Base-by-base conservation (phyloP, 2,329 filamentous ascomycete genomes). In the Hypoxylon sp. region DNA sequence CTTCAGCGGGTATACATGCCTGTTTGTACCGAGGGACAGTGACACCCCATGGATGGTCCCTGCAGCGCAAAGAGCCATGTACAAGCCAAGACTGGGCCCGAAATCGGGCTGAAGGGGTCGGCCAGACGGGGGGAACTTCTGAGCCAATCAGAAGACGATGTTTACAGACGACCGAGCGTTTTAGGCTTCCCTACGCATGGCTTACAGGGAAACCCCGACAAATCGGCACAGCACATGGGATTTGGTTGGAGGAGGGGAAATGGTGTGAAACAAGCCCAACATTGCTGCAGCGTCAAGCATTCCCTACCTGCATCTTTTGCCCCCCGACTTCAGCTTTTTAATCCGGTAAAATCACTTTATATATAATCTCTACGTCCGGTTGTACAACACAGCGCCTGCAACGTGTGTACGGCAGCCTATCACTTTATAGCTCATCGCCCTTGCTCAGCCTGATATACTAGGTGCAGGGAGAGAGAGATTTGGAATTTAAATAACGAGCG, bases 101-200 rank as follows among this genome's bases (percentile, higher is more conserved):
- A 65, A 63, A 67, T 69, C 61, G 64, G 59, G 61, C 47, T 41
- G 37, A 47, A 56, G 55, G 62, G 62, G 51, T 61, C 57, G 54
- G 59, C 29, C 27, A 67, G 61, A 67, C 61, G 29, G 52, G 29
- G n/a, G 14, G 12, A 4, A n/a, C 14, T 2, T 16, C 41, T n/a
- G 9, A 37, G 32, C 68, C 68, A 70, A 70, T 69, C 32, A 66
- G 9, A 32, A 3, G 0, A 3, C 1, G 21, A 0, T 19, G 52
- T 67, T 67, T 69, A 39, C 41, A 64, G 58, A 64, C 14, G 37
- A 39, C 37, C 59, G 60, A 59, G 57, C 50, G 50, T 70, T 70
- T 68, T 70, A 65, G 68, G 65, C 54, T 57, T 53, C n/a, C 37
- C 39, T 30, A 23, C 53, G 45, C 57, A 59, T 65, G 58, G 60